These are phyloP conservation scores for Gossypium davidsonii DNA, from an alignment of 441 rosid genomes.

Conservation along the genomic window DNA sequence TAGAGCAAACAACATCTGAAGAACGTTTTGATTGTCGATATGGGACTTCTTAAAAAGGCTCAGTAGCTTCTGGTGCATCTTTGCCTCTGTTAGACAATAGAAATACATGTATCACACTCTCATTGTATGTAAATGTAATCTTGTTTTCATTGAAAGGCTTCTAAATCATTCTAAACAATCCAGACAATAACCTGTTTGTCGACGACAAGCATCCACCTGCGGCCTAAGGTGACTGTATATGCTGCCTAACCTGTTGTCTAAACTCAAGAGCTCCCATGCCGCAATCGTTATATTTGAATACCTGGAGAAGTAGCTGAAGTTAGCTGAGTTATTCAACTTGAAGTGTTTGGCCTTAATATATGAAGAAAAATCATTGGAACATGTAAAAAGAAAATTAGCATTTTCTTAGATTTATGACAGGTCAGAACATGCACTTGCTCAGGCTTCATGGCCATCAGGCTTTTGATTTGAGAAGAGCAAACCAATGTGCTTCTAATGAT, in stretches of 20 bases:
- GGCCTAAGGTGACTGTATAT: constrained; percentile 35
- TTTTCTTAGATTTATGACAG: constrained; percentile 20
- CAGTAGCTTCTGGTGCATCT: constrained; percentile 47
- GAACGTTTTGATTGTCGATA: constrained; percentile 61
- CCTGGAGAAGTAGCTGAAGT: constrained; percentile 32
- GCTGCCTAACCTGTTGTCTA: constrained; percentile 40
- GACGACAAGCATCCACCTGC: constrained; percentile 53
- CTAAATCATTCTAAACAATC: constrained; percentile 14
- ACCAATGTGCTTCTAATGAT: constrained; percentile 48
- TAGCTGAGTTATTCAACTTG: background rate
- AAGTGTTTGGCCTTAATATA: background rate
- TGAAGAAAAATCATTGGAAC: background rate
- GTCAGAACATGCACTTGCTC: constrained; percentile 63
- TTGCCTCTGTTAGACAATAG: constrained; percentile 36
- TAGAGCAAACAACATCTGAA: constrained; percentile 41
- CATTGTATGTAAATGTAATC: background rate
- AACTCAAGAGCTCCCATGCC: constrained; percentile 62
- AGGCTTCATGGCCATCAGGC: constrained; percentile 36
- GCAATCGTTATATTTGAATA: constrained; percentile 37
- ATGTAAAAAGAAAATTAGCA: background rate
- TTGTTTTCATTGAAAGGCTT: background rate
- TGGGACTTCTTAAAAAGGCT: constrained; percentile 33
- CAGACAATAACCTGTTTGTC: constrained; percentile 41
- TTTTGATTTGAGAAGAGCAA: constrained; percentile 48
- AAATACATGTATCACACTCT: background rate